Percentiles rank a stretch among this genome's conserved stretches.
phyloP scores from a whole-genome alignment of 208 protist species.

The Borovskyia barvae region DNA sequence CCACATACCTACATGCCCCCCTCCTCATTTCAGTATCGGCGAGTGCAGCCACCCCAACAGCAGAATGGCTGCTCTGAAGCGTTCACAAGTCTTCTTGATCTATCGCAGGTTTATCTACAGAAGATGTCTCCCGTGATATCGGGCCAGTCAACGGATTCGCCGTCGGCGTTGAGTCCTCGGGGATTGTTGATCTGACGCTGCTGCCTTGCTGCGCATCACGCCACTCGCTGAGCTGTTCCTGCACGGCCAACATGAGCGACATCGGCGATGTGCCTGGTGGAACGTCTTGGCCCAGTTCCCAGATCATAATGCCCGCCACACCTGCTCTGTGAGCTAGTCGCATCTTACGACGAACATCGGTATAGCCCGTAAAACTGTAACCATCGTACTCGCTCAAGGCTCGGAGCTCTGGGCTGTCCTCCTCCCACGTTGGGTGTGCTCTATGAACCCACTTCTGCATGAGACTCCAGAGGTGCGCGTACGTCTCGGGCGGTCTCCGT shows the following conservation, averaged over 20 bases:
- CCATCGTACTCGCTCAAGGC: constrained; percentile 32
- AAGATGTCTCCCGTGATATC: too few species aligned
- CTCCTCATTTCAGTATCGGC: too few species aligned
- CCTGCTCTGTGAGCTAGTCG: constrained; percentile 30
- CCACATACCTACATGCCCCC: too few species aligned
- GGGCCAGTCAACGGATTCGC: too few species aligned
- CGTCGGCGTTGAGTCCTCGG: too few species aligned
- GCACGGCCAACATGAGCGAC: constrained; percentile 49
- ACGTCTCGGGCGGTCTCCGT: constrained; percentile 36
- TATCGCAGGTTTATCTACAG: too few species aligned
- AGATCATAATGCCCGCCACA: constrained; percentile 70
- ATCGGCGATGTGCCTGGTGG: constrained; percentile 38
- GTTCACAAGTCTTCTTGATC: too few species aligned
- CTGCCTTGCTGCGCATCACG: not conserved
- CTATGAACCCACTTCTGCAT: constrained; percentile 32
- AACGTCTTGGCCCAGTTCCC: constrained; percentile 75
- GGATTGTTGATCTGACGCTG: too few species aligned
- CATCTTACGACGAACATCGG: constrained; percentile 52
- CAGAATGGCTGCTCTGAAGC: too few species aligned
- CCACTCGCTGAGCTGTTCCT: constrained; percentile 47
- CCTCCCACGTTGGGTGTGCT: constrained; percentile 26
- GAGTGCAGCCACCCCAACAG: too few species aligned
- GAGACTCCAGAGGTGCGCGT: constrained; percentile 36
- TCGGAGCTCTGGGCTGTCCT: constrained; percentile 24
- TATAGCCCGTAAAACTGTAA: constrained; percentile 41